Base-by-base conservation (phyloP, 176 grass and related monocot genomes). In the Bolboschoenus planiculmis region DNA sequence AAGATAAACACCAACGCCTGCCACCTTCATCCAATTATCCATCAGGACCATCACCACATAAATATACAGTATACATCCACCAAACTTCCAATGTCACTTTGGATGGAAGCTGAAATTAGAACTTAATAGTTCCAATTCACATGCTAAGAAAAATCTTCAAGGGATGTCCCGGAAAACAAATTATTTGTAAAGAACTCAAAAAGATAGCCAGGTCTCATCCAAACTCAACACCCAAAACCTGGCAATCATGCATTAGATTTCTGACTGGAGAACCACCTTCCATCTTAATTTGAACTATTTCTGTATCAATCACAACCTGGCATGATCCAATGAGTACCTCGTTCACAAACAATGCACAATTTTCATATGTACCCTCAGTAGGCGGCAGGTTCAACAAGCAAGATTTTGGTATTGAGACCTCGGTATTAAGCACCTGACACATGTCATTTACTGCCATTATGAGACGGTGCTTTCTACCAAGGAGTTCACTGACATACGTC, bases 381-480 rank as follows among this genome's bases (percentile, higher is more conserved):
- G 88, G 88, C 47, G 85, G 80, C 37, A 75, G 91, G 88, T 97
- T 97, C 79, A 97, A 81, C 86, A 92, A 79, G 88, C 87, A 86
- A 55, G 86, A 89, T 70, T 81, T 92, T 7, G 84, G 90, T 35
- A 89, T 4, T 10, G 63, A 13, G 78, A 92, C 85, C 56, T 14
- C 78, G 79, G 84, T 84, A 59, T 35, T 63, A 77, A 81, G 79
- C 47, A 75, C 84, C 46, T 90, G 70, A 29, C 79, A 81, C 46
- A 30, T 59, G n/a, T 85, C 85, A 30, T 83, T 78, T 78, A 91
- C 80, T 23, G 56, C 78, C 84, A 97, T 53, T 60, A 94, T 33
- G 84, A 97, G 90, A 20, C 94, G 91, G 77, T 97, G 94, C 85
- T 89, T 97, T 83, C 94, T 87, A 68, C 94, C 94, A 58, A 95